Conservation (phyloP, 2,329 filamentous ascomycete species). For the Rutstroemia sp. region DNA sequence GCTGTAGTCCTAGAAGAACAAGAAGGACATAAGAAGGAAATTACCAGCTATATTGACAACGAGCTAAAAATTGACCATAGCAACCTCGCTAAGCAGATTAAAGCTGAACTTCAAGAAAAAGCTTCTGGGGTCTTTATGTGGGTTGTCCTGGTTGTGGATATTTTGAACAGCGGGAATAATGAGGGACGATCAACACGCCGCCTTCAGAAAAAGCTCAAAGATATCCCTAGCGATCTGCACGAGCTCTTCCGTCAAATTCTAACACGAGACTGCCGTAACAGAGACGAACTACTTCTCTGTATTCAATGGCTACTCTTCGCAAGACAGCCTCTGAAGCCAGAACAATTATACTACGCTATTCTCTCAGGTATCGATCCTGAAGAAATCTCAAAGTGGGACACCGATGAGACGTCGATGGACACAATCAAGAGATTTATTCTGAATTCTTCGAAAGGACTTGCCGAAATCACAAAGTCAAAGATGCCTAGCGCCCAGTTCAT, state of each 20-base stretch:
- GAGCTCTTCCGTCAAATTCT: conserved; percentile 36
- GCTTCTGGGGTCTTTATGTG: conserved; percentile 25
- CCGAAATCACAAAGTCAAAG: too few relatives aligned
- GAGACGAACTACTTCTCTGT: conserved; percentile 36
- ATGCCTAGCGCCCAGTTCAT: too few relatives aligned
- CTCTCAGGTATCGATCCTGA: conserved; percentile 23
- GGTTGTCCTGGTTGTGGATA: conserved; percentile 27
- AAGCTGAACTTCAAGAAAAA: conserved; percentile 17
- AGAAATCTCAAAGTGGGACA: conserved; percentile 10
- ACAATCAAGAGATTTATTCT: too few relatives aligned
- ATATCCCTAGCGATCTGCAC: conserved; percentile 36
- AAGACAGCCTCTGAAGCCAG: conserved; percentile 33
- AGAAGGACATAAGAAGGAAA: too few relatives aligned
- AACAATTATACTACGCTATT: conserved; percentile 41
- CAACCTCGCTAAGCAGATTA: conserved; percentile 7
- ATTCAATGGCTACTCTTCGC: conserved; percentile 47
- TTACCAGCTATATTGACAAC: too few relatives aligned
- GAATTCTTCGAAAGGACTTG: too few relatives aligned
- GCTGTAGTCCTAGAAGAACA: conserved; percentile 14
- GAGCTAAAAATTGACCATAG: too few relatives aligned
- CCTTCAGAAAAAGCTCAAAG: conserved; percentile 27
- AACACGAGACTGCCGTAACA: conserved; percentile 22
- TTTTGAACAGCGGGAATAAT: conserved; percentile 37
- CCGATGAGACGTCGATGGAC: too few relatives aligned
- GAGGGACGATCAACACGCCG: conserved; percentile 24